Evolutionary conservation across 2,329 filamentous ascomycete genomes (phyloP).

Genomic region (Curvularia lunata): DNA sequence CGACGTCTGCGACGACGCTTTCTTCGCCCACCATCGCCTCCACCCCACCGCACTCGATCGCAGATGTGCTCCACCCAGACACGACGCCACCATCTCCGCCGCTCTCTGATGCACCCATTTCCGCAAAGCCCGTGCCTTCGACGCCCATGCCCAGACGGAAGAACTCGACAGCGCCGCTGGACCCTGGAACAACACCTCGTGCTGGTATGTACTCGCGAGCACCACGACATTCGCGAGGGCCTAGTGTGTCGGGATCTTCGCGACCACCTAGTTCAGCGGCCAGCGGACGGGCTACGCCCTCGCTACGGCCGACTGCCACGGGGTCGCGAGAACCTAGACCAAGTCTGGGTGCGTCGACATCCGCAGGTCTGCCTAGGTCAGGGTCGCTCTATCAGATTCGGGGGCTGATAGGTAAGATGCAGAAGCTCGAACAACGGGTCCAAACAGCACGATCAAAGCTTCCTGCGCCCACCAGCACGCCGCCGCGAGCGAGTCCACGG

Average conservation of each 20-base stretch:
- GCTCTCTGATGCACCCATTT: conserved; percentile 81
- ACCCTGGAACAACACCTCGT: conserved; percentile 60
- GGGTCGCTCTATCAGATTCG: conserved; percentile 91
- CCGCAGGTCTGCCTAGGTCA: conserved; percentile 60
- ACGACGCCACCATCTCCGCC: conserved; percentile 91
- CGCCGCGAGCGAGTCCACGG: conserved; percentile 81
- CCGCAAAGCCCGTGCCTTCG: conserved; percentile 51
- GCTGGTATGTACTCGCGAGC: conserved; percentile 56
- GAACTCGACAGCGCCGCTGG: conserved; percentile 59
- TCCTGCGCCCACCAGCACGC: conserved; percentile 78
- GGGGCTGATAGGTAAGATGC: conserved; percentile 94
- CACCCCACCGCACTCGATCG: conserved; percentile 77
- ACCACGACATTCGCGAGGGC: conserved; percentile 60
- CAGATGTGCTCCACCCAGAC: conserved; percentile 66
- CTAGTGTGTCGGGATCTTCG: conserved; percentile 63
- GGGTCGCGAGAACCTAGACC: conserved; percentile 51
- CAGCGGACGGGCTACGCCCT: conserved; percentile 54
- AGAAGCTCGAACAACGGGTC: conserved; percentile 90
- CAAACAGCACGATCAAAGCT: conserved; percentile 91
- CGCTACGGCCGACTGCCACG: conserved; percentile 44
- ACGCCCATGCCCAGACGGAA: conserved; percentile 51
- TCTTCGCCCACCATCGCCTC: conserved; percentile 90
- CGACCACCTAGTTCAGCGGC: conserved; percentile 27
- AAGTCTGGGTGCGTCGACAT: conserved; percentile 58
- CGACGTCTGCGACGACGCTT: conserved; percentile 78